Conservation (phyloP, 1,139 yeast species). For the Barnettozyma hawaiiensis region DNA sequence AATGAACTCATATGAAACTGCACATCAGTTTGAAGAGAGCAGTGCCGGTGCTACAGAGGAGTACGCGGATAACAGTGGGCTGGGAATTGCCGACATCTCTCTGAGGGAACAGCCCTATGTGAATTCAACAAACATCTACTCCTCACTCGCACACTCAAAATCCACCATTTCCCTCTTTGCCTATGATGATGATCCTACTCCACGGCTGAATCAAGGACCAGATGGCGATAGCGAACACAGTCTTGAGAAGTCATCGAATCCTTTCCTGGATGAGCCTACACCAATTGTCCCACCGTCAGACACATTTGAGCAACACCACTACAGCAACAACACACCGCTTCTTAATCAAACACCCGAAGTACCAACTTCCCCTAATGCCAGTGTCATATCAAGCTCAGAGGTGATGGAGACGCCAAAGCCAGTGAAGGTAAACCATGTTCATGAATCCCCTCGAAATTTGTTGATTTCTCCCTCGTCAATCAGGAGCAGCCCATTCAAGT, state of each 20-base stretch:
- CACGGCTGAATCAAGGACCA: slow-evolving; percentile 11
- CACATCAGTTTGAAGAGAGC: slow-evolving; percentile 14
- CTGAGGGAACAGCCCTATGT: slow-evolving; percentile 1
- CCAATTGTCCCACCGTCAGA: slow-evolving; percentile 9
- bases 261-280: slow-evolving; percentile 16
- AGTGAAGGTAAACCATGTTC: slow-evolving; percentile 2
- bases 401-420: slow-evolving; percentile 7
- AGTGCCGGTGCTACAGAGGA: not conserved
- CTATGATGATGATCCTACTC: slow-evolving; percentile 23
- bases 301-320: not conserved
- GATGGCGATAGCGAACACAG: slow-evolving; percentile 4
- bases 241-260: not conserved
- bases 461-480: not conserved
- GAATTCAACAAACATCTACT: slow-evolving; percentile 4
- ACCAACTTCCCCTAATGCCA: slow-evolving; percentile 6
- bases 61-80: slow-evolving; percentile 1
- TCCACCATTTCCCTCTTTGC: not conserved
- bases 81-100: slow-evolving; percentile 8
- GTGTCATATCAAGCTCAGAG: slow-evolving; percentile 2
- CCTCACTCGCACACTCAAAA: slow-evolving; percentile 4
- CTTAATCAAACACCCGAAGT: slow-evolving; percentile 1
- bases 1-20: slow-evolving; percentile 18
- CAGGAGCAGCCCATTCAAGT: not conserved
- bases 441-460: slow-evolving; percentile 6
- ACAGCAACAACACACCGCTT: slow-evolving; percentile 2